phyloP scores from a whole-genome alignment of 768 basidiomycete genomes.

The Podaxis sp. region DNA sequence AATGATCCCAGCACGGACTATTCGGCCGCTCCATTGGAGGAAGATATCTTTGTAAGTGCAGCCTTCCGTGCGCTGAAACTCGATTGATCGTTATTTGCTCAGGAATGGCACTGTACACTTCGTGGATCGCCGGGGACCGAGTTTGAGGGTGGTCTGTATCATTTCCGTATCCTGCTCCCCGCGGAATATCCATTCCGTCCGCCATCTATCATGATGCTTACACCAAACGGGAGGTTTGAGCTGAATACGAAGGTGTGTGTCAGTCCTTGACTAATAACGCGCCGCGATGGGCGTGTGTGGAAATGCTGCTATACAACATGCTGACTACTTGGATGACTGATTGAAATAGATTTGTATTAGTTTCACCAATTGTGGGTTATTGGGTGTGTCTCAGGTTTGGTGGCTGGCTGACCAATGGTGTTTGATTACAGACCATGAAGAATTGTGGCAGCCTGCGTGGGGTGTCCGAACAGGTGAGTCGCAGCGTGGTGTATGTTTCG shows the following conservation, averaged over 20 bases:
- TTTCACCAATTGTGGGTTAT: constrained; percentile 78
- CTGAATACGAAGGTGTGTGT: constrained; percentile 84
- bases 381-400: background rate
- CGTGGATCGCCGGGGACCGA: constrained; percentile 87
- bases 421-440: constrained; percentile 74
- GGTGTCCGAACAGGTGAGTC: constrained; percentile 86
- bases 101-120: constrained; percentile 97
- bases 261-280: background rate
- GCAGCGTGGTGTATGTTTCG: background rate
- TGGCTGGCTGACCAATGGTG: constrained; percentile 16
- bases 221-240: constrained; percentile 96
- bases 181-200: constrained; percentile 97
- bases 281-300: too few relatives aligned
- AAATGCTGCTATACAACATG: background rate
- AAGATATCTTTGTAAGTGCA: constrained; percentile 82
- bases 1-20: constrained; percentile 87
- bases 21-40: constrained; percentile 83
- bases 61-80: background rate
- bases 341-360: constrained; percentile 80
- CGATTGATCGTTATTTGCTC: constrained; percentile 21
- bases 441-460: constrained; percentile 98
- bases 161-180: constrained; percentile 87
- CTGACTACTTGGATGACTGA: background rate
- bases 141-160: constrained; percentile 95
- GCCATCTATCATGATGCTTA: constrained; percentile 93